phyloP scores from a whole-genome alignment of 225 moss, liverwort and hornwort genomes.

The Polytrichum formosum region DNA sequence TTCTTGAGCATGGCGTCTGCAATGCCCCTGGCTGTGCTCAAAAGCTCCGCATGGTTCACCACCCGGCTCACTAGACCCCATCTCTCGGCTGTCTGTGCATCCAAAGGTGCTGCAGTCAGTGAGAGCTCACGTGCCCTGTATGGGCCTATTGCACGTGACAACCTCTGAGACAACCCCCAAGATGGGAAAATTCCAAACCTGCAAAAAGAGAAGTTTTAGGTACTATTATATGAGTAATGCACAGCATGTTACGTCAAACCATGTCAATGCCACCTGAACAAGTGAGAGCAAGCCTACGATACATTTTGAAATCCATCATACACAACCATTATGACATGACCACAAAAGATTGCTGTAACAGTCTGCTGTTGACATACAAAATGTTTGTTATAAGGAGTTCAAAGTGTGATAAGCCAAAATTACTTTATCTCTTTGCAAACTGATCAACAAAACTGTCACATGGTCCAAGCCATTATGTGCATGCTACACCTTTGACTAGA shows the following conservation, averaged over 20 bases:
- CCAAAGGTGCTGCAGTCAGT: conserved; percentile 68
- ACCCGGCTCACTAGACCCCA: conserved; percentile 96
- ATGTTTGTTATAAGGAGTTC: too few relatives aligned
- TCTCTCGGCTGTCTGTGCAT: conserved; percentile 82
- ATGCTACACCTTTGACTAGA: too few relatives aligned
- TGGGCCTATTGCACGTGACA: conserved; percentile 71
- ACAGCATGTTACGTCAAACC: too few relatives aligned
- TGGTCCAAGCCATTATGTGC: too few relatives aligned
- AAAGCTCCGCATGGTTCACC: conserved; percentile 65
- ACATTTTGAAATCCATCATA: too few relatives aligned
- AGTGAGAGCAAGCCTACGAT: too few relatives aligned
- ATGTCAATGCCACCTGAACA: too few relatives aligned
- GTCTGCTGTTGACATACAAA: too few relatives aligned
- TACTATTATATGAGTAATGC: too few relatives aligned
- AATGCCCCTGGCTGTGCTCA: conserved; percentile 58
- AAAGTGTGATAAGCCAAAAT: too few relatives aligned
- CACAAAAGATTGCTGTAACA: background rate
- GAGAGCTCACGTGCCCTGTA: conserved; percentile 81
- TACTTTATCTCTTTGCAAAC: too few relatives aligned
- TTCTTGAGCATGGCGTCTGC: conserved; percentile 81
- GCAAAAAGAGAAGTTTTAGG: conserved; percentile 3
- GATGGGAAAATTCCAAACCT: conserved; percentile 97
- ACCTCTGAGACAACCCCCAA: conserved; percentile 92
- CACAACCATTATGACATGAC: background rate
- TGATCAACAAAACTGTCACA: too few relatives aligned